These are phyloP conservation scores for Colletotrichum scovillei DNA, from an alignment of 2,329 filamentous ascomycete species.

Conservation along the genomic window DNA sequence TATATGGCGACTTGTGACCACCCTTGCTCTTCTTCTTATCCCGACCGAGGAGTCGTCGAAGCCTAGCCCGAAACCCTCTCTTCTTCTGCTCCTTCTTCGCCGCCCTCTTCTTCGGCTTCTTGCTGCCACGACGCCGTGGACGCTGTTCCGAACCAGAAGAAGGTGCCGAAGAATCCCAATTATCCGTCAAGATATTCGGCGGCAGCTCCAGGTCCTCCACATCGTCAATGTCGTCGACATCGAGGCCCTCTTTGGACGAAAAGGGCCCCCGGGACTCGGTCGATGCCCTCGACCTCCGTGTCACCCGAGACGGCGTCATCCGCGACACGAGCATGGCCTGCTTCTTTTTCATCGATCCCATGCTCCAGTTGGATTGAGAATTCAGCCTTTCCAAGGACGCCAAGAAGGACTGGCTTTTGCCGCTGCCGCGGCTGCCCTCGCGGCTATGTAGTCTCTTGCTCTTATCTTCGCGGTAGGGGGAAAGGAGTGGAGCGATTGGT, in stretches of 20 bases:
- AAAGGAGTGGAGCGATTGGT: too few species aligned
- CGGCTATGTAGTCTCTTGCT: too few species aligned
- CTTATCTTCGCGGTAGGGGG: too few species aligned
- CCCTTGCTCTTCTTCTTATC: not conserved
- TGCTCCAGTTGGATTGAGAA: not conserved
- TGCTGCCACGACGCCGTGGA: not conserved
- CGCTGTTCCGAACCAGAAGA: not conserved
- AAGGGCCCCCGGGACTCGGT: conserved; percentile 6
- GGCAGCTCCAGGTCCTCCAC: not conserved
- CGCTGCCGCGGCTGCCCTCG: too few species aligned
- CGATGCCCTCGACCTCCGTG: not conserved
- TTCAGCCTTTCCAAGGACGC: not conserved
- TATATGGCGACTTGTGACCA: not conserved
- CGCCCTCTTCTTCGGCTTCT: not conserved
- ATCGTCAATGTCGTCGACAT: not conserved
- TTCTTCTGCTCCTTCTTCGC: not conserved
- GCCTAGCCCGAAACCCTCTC: conserved; percentile 1
- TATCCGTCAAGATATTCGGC: not conserved
- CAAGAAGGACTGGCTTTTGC: not conserved
- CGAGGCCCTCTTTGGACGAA: conserved; percentile 8
- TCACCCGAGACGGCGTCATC: not conserved
- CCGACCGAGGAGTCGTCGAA: conserved; percentile 6
- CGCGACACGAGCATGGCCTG: not conserved
- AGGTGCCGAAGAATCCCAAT: not conserved
- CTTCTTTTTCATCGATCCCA: not conserved